Conservation (phyloP, 2,329 filamentous ascomycete species). For the Cylindrodendrum hubeiense region DNA sequence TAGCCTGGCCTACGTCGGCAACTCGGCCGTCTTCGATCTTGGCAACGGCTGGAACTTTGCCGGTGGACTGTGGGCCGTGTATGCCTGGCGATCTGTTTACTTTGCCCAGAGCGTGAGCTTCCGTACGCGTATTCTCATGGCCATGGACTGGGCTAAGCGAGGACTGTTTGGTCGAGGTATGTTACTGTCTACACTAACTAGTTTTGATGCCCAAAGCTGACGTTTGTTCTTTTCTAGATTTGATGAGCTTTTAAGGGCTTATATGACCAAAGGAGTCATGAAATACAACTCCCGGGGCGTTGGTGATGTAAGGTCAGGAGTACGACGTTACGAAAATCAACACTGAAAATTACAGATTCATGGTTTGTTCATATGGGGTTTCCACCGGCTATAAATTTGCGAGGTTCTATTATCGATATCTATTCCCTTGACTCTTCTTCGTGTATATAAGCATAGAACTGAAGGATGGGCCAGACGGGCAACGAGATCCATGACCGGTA, state of each 20-base stretch:
- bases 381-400: not conserved
- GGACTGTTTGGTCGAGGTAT: conserved; percentile 94
- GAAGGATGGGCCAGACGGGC: conserved; percentile 1
- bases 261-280: conserved; percentile 1
- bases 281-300: conserved; percentile 27
- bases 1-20: conserved; percentile 93
- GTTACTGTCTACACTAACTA: conserved; percentile 47
- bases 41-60: conserved; percentile 80
- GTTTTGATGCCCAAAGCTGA: conserved; percentile 19
- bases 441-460: conserved; percentile 24
- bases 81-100: conserved; percentile 95
- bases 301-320: conserved; percentile 10
- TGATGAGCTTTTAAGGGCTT: conserved; percentile 62
- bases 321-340: conserved; percentile 14
- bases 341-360: not conserved
- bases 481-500: conserved; percentile 15
- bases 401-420: conserved; percentile 13
- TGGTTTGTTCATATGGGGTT: not conserved
- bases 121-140: conserved; percentile 86
- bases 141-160: conserved; percentile 99
- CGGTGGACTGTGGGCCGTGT: conserved; percentile 92
- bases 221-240: conserved; percentile 52
- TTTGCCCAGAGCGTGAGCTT: conserved; percentile 98
- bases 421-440: conserved; percentile 16
- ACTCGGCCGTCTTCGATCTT: conserved; percentile 94